A percentile compares a stretch with the other conserved stretches of the same genome.
Evolutionary conservation across 2,329 filamentous ascomycete species (phyloP).

Genomic region (Cephalotrichum gorgonifer): DNA sequence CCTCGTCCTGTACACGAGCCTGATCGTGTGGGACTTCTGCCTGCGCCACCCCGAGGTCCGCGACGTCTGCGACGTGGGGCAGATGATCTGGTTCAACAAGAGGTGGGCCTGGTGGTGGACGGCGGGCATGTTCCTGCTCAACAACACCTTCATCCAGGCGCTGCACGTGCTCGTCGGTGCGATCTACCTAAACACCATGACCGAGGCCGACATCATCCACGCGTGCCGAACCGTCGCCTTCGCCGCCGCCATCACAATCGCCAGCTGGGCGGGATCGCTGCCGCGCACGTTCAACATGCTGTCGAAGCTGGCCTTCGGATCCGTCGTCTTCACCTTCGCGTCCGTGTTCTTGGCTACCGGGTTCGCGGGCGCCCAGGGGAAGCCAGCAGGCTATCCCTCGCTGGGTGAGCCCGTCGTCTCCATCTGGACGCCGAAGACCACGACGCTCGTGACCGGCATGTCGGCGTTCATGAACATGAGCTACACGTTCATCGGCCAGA

Average conservation of each 20-base stretch:
- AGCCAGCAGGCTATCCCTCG: constrained; percentile 34
- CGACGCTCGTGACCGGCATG: constrained; percentile 72
- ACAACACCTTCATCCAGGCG: constrained; percentile 85
- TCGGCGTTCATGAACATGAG: constrained; percentile 90
- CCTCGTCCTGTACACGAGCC: constrained; percentile 68
- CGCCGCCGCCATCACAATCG: constrained; percentile 59
- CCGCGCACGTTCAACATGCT: constrained; percentile 78
- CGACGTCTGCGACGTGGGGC: constrained; percentile 91
- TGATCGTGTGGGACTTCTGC: constrained; percentile 55
- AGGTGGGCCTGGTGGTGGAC: constrained; percentile 59
- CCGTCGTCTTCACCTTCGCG: constrained; percentile 81
- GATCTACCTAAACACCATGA: constrained; percentile 86
- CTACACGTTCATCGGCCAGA: constrained; percentile 94
- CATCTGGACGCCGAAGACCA: constrained; percentile 53
- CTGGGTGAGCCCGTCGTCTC: constrained; percentile 57
- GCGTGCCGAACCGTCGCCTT: constrained; percentile 58
- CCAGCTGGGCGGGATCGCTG: constrained; percentile 71
- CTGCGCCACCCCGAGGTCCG: constrained; percentile 81
- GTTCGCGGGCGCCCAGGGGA: constrained; percentile 66
- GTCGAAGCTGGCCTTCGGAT: constrained; percentile 67
- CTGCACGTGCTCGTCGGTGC: constrained; percentile 76
- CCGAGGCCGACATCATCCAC: constrained; percentile 51
- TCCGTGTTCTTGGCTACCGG: constrained; percentile 77
- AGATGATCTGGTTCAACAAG: constrained; percentile 84
- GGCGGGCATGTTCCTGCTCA: constrained; percentile 82